Evolutionary conservation across 305 asterid species (phyloP).

Genomic region (Stenogyne calaminthoides): DNA sequence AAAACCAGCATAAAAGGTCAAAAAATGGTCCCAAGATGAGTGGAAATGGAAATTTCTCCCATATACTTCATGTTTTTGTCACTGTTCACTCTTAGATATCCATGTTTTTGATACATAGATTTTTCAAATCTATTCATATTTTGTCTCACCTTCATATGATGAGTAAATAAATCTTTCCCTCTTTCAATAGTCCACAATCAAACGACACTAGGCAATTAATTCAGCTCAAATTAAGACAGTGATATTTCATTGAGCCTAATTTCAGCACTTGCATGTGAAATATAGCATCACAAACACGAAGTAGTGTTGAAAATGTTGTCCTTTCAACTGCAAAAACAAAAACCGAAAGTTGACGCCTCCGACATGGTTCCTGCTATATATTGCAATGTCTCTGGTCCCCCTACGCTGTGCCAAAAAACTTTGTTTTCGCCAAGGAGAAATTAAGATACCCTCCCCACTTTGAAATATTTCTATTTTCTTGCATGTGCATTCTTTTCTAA

Average conservation of each 20-base stretch:
- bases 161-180: neutral
- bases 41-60: conserved; percentile 11
- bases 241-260: conserved; percentile 28
- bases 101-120: neutral
- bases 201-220: no score
- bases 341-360: conserved; percentile 31
- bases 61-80: neutral
- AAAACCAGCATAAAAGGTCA: neutral
- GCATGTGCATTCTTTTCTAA: conserved; percentile 10
- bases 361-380: conserved; percentile 41
- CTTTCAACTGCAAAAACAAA: conserved; percentile 36
- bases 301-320: conserved; percentile 34
- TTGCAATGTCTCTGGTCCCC: conserved; percentile 64
- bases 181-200: no score
- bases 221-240: neutral
- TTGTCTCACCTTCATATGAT: neutral
- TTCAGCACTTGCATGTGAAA: conserved; percentile 37
- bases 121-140: neutral
- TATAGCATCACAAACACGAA: conserved; percentile 32
- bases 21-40: conserved; percentile 34
- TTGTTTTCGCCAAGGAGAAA: conserved; percentile 25
- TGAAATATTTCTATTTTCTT: neutral
- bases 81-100: neutral
- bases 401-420: conserved; percentile 24
- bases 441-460: neutral